phyloP scores from a whole-genome alignment of 208 protist genomes.

The Trypanosoma brucei region DNA sequence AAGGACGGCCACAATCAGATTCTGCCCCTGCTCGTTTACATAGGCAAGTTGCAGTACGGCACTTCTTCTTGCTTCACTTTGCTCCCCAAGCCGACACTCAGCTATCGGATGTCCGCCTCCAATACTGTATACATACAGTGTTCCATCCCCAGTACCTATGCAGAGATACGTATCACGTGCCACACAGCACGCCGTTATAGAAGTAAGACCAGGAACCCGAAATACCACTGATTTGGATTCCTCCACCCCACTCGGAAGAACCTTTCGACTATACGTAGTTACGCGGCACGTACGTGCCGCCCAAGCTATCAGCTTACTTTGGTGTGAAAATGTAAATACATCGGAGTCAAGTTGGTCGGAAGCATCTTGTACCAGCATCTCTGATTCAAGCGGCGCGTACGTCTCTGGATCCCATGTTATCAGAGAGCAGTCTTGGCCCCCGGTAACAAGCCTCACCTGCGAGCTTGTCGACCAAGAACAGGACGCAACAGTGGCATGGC shows the following conservation, averaged over 20 bases:
- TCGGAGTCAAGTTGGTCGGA: conserved; percentile 32
- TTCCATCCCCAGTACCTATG: conserved; percentile 65
- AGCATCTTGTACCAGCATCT: conserved; percentile 28
- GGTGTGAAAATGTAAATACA: conserved; percentile 34
- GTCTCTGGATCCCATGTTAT: conserved; percentile 59
- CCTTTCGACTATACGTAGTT: conserved; percentile 31
- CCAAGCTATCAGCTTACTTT: conserved; percentile 57
- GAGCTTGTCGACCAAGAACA: conserved; percentile 57
- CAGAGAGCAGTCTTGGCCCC: conserved; percentile 51
- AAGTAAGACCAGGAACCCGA: conserved; percentile 42
- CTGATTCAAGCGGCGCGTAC: conserved; percentile 38
- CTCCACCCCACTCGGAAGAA: conserved; percentile 65
- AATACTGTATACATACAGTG: conserved; percentile 75
- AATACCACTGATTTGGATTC: conserved; percentile 48
- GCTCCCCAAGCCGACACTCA: conserved; percentile 44
- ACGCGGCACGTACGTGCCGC: conserved; percentile 53
- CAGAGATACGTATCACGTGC: conserved; percentile 77
- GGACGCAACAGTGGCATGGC: conserved; percentile 34
- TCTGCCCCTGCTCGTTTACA: conserved; percentile 67
- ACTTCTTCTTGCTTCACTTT: conserved; percentile 43
- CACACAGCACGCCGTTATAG: conserved; percentile 81
- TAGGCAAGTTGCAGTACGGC: conserved; percentile 64
- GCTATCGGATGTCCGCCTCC: conserved; percentile 50
- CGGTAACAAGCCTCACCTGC: conserved; percentile 53
- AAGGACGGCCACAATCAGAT: conserved; percentile 58